Evolutionary conservation across 2,329 filamentous ascomycete species (phyloP), one percentile per base, ranked within the genome.

Genomic region (Ilyonectria robusta): DNA sequence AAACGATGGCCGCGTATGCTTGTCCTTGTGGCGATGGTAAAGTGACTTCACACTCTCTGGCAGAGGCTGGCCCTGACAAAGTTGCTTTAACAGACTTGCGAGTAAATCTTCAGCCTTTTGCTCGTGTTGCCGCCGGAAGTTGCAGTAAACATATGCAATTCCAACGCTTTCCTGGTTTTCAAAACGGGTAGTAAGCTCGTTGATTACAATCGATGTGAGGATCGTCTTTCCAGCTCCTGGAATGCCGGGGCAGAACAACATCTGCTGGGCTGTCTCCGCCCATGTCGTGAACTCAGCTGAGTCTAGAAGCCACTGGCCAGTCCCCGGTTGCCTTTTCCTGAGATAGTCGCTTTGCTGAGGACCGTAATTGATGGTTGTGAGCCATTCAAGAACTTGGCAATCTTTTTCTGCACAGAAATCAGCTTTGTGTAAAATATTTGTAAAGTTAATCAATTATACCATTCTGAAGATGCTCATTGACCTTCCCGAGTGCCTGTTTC

Each of bases 231-330:
- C 37, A 6, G 37, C 60, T 2, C 69, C 70, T 2, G 70, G 69
- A 17, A 72, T 71, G 1, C 82, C 81, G 5, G 76, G 78, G 66
- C 81, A 86, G 65, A 83, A 84, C 1, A 86, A 55, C 0, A 73
- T 81, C 26, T 75, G 59, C 2, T 69, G 72, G 1, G 64, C 42
- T 0, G 56, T 47, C 2, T 62, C 44, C 0, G 76, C 1, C 81
- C 79, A 84, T 1, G 35, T 31, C n/a, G 60, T 33, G 64, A 76
- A 83, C 21, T 80, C 71, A 0, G 8, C 7, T 0, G 80, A 81
- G 1, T 81, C 67, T 0, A 86, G 68, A 1, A 86, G 72, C 84
- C 83, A 86, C 54, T 79, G 59, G 0, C 83, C 79, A 3, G 84
- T 86, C 11, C 75, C 77, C n/a, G 61, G 40, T 26, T 84, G 77